Conservation (phyloP, 768 basidiomycete species). For the Collybiopsis luxurians region DNA sequence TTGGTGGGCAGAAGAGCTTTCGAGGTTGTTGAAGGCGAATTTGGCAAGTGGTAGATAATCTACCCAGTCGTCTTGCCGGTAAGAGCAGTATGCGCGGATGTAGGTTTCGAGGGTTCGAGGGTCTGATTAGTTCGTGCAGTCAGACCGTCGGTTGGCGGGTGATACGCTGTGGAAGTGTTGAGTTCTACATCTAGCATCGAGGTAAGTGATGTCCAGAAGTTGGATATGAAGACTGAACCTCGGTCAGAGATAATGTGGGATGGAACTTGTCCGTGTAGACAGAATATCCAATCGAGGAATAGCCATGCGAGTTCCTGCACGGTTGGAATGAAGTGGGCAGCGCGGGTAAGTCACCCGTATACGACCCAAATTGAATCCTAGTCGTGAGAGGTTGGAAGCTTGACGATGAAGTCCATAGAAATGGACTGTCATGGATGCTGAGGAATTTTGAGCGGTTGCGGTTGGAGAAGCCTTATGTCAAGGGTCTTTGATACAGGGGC, state of each 20-base stretch:
- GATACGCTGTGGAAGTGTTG: conserved; percentile 35
- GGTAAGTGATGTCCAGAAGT: conserved; percentile 22
- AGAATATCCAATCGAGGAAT: conserved; percentile 33
- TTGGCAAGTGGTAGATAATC: conserved; percentile 37
- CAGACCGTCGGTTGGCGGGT: conserved; percentile 40
- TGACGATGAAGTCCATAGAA: conserved; percentile 40
- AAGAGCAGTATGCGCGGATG: conserved; percentile 30
- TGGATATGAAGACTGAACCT: conserved; percentile 29
- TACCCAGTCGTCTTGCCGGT: conserved; percentile 43
- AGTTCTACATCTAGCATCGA: conserved; percentile 8
- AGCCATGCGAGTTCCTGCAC: conserved; percentile 29
- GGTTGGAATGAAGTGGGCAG: conserved; percentile 39
- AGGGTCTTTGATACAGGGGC: conserved; percentile 27
- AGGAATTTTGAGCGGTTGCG: conserved; percentile 34
- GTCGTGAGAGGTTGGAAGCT: conserved; percentile 34
- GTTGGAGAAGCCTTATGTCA: conserved; percentile 32
- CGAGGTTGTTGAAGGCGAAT: conserved; percentile 38
- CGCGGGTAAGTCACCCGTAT: conserved; percentile 37
- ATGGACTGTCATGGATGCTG: conserved; percentile 33
- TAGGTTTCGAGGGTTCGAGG: conserved; percentile 35
- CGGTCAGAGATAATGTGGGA: conserved; percentile 30
- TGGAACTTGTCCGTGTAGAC: conserved; percentile 31
- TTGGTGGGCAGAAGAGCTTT: conserved; percentile 28
- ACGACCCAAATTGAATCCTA: conserved; percentile 36
- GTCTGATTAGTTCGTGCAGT: conserved; percentile 36